Evolutionary conservation across 2,329 filamentous ascomycete genomes (phyloP).

Genomic region (Plectosphaerella plurivora): DNA sequence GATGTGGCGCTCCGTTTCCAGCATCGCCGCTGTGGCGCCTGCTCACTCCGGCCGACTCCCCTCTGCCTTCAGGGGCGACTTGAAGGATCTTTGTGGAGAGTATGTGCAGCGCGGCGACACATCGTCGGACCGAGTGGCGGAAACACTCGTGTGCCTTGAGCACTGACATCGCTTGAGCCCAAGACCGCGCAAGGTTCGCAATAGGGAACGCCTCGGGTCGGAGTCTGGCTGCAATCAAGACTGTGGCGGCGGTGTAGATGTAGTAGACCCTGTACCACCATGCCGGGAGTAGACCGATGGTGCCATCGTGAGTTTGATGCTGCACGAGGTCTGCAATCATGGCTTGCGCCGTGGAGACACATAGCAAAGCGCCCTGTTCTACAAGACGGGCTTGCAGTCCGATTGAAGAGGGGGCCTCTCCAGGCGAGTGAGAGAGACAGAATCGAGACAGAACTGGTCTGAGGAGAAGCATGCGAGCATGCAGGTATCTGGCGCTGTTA

Average conservation of each 20-base stretch:
- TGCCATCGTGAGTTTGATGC: conserved; percentile 23
- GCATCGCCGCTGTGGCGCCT: background rate
- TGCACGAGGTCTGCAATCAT: conserved; percentile 23
- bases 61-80: conserved; percentile 1
- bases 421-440: conserved; percentile 18
- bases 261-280: conserved; percentile 36
- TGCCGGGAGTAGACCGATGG: conserved; percentile 26
- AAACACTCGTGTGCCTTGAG: conserved; percentile 27
- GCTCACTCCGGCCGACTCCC: background rate
- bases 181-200: conserved; percentile 19
- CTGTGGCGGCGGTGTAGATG: conserved; percentile 28
- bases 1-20: background rate
- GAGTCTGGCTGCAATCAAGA: conserved; percentile 29
- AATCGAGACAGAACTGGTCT: conserved; percentile 26
- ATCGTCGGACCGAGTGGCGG: conserved; percentile 24
- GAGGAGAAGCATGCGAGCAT: conserved; percentile 27
- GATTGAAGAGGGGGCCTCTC: conserved; percentile 9
- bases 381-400: conserved; percentile 21
- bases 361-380: conserved; percentile 26
- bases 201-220: conserved; percentile 24
- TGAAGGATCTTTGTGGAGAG: conserved; percentile 27
- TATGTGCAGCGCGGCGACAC: conserved; percentile 26
- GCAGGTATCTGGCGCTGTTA: conserved; percentile 19
- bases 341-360: conserved; percentile 25
- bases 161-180: conserved; percentile 26